These are phyloP conservation scores for Melanogaster broomeanus DNA, from an alignment of 768 basidiomycete genomes.

Conservation along the genomic window DNA sequence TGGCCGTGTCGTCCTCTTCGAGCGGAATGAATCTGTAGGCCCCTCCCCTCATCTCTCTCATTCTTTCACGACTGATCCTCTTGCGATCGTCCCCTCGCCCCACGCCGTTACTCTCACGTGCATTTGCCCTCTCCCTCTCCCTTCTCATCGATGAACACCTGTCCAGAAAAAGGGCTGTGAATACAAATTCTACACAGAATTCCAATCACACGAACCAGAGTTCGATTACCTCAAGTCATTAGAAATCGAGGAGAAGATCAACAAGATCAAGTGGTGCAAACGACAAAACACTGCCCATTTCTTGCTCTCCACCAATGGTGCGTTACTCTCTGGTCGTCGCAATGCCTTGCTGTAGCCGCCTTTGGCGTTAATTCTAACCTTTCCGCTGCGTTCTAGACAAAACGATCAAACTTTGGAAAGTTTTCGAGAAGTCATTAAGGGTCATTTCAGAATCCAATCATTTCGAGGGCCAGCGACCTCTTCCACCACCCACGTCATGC, in stretches of 20 bases:
- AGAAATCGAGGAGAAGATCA: slow-evolving; percentile 99
- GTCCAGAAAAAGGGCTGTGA: slow-evolving; percentile 98
- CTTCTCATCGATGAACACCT: slow-evolving; percentile 18
- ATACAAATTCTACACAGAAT: slow-evolving; percentile 99
- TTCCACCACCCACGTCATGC: slow-evolving; percentile 59
- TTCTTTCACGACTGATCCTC: slow-evolving; percentile 31
- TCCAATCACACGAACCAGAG: slow-evolving; percentile 99
- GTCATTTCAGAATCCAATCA: slow-evolving; percentile 98
- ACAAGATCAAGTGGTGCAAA: slow-evolving; percentile 99
- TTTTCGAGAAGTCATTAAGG: slow-evolving; percentile 96
- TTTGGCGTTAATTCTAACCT: background rate
- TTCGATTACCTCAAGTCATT: slow-evolving; percentile 99
- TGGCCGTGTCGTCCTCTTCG: slow-evolving; percentile 96
- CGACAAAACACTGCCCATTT: slow-evolving; percentile 98
- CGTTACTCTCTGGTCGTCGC: slow-evolving; percentile 21
- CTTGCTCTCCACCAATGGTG: slow-evolving; percentile 95
- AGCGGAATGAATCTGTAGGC: slow-evolving; percentile 94
- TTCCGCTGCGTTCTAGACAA: slow-evolving; percentile 67
- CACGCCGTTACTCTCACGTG: slow-evolving; percentile 16
- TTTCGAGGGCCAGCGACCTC: slow-evolving; percentile 70
- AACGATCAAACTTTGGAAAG: slow-evolving; percentile 99
- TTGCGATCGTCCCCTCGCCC: slow-evolving; percentile 25
- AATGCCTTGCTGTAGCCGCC: background rate
- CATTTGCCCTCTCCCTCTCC: slow-evolving; percentile 11
- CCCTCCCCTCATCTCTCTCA: slow-evolving; percentile 10